phyloP scores from a whole-genome alignment of 352 stramenopile species.

The Phytophthora pinifolia region DNA sequence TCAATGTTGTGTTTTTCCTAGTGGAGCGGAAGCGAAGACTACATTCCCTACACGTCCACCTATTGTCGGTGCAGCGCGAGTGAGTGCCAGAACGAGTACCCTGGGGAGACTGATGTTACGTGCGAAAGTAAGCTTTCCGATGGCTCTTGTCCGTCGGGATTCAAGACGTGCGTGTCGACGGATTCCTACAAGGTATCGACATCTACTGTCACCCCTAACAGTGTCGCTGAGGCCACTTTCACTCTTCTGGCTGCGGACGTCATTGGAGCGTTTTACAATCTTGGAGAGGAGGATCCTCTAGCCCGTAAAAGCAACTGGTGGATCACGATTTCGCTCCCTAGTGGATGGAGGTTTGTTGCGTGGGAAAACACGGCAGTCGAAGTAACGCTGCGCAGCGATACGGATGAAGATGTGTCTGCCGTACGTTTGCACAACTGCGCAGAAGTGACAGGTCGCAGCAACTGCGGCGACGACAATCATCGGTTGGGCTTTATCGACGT shows the following conservation, averaged over 20 bases:
- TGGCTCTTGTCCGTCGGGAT: slow-evolving; percentile 57
- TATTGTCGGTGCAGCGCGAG: slow-evolving; percentile 68
- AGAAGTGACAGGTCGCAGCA: slow-evolving; percentile 45
- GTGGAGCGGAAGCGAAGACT: slow-evolving; percentile 17
- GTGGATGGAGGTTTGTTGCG: slow-evolving; percentile 66
- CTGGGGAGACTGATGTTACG: slow-evolving; percentile 41
- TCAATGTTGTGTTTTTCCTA: neutral
- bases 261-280: slow-evolving; percentile 67
- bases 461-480: slow-evolving; percentile 45
- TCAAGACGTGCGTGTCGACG: slow-evolving; percentile 69
- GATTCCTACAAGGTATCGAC: slow-evolving; percentile 74
- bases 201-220: slow-evolving; percentile 56
- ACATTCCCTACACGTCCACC: slow-evolving; percentile 52
- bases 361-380: slow-evolving; percentile 59
- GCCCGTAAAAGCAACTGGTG: slow-evolving; percentile 58
- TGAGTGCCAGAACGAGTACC: slow-evolving; percentile 75
- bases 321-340: slow-evolving; percentile 65
- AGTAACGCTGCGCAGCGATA: slow-evolving; percentile 43
- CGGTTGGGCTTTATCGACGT: slow-evolving; percentile 67
- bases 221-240: slow-evolving; percentile 63
- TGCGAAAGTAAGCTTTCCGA: slow-evolving; percentile 48
- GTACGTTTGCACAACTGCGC: slow-evolving; percentile 48
- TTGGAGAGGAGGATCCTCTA: slow-evolving; percentile 56
- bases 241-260: slow-evolving; percentile 76
- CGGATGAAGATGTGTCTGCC: slow-evolving; percentile 14